Base-by-base conservation (phyloP, 2,329 filamentous ascomycete genomes). In the Nothomitra cinnamomea region DNA sequence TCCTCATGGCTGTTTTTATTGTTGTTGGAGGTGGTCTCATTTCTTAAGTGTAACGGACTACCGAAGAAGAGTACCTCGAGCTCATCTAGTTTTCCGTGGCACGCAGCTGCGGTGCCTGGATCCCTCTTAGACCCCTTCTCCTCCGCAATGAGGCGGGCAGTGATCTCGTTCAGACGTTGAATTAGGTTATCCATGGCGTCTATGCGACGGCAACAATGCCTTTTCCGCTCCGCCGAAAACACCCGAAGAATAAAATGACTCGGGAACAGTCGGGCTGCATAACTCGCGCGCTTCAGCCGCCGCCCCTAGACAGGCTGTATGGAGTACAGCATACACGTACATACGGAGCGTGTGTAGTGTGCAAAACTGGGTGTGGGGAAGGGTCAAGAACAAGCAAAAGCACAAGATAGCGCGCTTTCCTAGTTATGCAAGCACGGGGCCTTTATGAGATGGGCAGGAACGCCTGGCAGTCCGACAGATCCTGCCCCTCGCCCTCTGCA, bases 81-180 rank as follows among this genome's bases (percentile, higher is more conserved):
- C 10, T 13, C 45, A 12, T 49, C 24, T 2, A 49, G 45, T 15
- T 49, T 49, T 2, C 22, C 45, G 17, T 49, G 45, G 45, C 45
- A 49, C n/a, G 24, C 45, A n/a, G 32, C 24, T 28, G 32, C 24
- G n/a, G 45, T 35, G 10, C 10, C 24, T 8, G 25, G 24, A 28
- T 49, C 45, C 17, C 25, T 35, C 45, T 35, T 5, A 2, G 21
- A 22, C 13, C 19, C 45, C 25, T 49, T 49, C 45, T 49, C 45
- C 45, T 49, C 45, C 7, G 45, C 45, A 17, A 49, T 49, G 24
- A 49, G 45, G n/a, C 45, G 45, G 1, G 45, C 45, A 10, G 45
- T 49, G 45, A 49, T 49, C 45, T 49, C 45, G 45, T 49, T 49
- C 24, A 49, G 45, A 6, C 45, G 45, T 24, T 49, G 45, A 17